Evolutionary conservation across 1,284 basidiomycete species (phyloP).

Genomic region (Agroathelia rolfsii): DNA sequence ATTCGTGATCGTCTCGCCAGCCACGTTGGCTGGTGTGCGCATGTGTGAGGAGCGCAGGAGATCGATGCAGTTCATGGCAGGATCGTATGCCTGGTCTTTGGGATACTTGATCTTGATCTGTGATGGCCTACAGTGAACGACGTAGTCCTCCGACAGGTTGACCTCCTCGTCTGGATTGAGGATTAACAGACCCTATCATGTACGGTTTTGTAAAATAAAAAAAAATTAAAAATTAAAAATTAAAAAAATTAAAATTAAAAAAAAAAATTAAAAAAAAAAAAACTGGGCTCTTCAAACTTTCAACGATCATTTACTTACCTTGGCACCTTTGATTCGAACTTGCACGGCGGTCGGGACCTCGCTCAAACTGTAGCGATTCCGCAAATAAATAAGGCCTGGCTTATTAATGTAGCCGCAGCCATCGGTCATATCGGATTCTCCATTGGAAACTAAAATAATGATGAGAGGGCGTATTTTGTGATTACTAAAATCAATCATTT

Average conservation of each 20-base stretch:
- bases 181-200: constrained; percentile 20
- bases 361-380: constrained; percentile 20
- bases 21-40: constrained; percentile 24
- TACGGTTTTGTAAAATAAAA: background rate
- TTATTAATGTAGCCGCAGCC: constrained; percentile 31
- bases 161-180: constrained; percentile 13
- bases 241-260: background rate
- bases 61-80: constrained; percentile 28
- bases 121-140: constrained; percentile 28
- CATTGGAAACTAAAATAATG: constrained; percentile 10
- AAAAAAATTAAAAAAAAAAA: background rate
- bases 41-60: constrained; percentile 27
- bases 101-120: constrained; percentile 32
- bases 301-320: no score
- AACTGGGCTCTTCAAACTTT: no score
- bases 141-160: constrained; percentile 12
- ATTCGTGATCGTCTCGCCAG: constrained; percentile 33
- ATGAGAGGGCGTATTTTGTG: background rate
- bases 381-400: constrained; percentile 18
- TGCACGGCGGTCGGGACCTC: constrained; percentile 30
- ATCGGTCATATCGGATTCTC: constrained; percentile 31
- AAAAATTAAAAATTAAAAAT: background rate
- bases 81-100: constrained; percentile 9
- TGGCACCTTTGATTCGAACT: constrained; percentile 27
- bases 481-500: no score